Evolutionary conservation across 805 yeast species (phyloP).

Genomic region (Metschnikowia rubicola): DNA sequence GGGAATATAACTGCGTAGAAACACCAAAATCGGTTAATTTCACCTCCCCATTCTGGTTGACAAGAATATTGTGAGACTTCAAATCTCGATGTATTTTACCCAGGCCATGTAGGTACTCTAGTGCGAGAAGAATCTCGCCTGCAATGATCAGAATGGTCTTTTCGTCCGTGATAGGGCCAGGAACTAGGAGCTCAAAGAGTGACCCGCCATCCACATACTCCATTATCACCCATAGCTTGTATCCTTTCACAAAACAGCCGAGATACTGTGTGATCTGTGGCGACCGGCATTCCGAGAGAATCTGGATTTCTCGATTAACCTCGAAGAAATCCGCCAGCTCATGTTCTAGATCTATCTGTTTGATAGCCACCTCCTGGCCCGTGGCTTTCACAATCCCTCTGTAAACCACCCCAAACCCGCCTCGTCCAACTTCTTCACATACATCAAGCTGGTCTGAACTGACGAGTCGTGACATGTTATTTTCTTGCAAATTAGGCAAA

Average conservation of each 20-base stretch:
- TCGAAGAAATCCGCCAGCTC: constrained; percentile 63
- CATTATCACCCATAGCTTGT: constrained; percentile 77
- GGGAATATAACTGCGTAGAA: constrained; percentile 40
- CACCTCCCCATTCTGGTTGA: constrained; percentile 36
- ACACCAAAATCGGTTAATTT: constrained; percentile 47
- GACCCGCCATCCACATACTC: constrained; percentile 80
- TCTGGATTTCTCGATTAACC: constrained; percentile 67
- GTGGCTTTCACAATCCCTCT: constrained; percentile 50
- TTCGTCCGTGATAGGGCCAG: constrained; percentile 57
- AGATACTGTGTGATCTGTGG: constrained; percentile 62
- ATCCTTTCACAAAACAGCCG: constrained; percentile 69
- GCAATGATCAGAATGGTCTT: constrained; percentile 49
- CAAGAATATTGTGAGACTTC: constrained; percentile 40
- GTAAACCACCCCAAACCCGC: constrained; percentile 77
- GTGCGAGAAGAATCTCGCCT: constrained; percentile 54
- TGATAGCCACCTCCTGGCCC: constrained; percentile 50
- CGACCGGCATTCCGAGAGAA: constrained; percentile 62
- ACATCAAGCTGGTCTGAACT: constrained; percentile 40
- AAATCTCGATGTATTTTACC: constrained; percentile 71
- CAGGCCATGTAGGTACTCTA: constrained; percentile 61
- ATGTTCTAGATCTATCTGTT: constrained; percentile 69
- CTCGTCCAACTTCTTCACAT: constrained; percentile 62
- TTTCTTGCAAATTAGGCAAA: too few relatives aligned
- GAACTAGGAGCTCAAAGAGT: constrained; percentile 57
- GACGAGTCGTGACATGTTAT: constrained; percentile 17